These are phyloP conservation scores for Wickerhamiella qilinensis DNA, from an alignment of 805 yeast genomes.

Conservation along the genomic window DNA sequence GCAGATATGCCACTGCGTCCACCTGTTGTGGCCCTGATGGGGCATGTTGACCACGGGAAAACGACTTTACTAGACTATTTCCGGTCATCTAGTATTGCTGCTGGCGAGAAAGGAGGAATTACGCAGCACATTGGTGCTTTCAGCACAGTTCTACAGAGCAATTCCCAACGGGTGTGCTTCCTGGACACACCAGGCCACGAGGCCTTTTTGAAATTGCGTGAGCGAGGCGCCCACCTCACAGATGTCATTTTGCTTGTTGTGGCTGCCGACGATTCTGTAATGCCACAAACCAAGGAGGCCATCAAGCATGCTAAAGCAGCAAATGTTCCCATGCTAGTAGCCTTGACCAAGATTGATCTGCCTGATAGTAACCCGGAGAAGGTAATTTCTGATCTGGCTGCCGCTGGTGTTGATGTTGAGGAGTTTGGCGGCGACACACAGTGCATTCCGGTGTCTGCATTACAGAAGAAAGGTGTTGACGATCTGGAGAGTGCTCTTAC, in stretches of 20 bases:
- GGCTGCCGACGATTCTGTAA: constrained; percentile 94
- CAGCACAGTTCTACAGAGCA: constrained; percentile 77
- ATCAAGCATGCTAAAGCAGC: constrained; percentile 79
- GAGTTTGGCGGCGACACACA: constrained; percentile 93
- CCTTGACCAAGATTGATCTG: constrained; percentile 82
- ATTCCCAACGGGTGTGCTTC: constrained; percentile 67
- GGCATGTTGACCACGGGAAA: constrained; percentile 97
- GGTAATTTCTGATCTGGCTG: constrained; percentile 62
- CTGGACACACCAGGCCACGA: constrained; percentile 98
- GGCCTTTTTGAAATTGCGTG: constrained; percentile 90
- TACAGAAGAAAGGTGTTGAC: constrained; percentile 81
- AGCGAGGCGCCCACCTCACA: constrained; percentile 87
- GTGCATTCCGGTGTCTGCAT: constrained; percentile 73
- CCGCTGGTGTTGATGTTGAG: constrained; percentile 69
- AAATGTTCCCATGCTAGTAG: constrained; percentile 73
- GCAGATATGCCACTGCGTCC: constrained; percentile 50
- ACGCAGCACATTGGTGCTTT: constrained; percentile 98
- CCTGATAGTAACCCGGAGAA: constrained; percentile 58
- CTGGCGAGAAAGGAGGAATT: constrained; percentile 85
- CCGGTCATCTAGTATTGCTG: constrained; percentile 70
- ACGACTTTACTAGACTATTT: constrained; percentile 82
- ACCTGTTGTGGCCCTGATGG: constrained; percentile 95
- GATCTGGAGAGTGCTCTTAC: constrained; percentile 78
- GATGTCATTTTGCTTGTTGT: constrained; percentile 86
- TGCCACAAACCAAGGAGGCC: constrained; percentile 95